Percentiles rank a stretch among this genome's conserved stretches.
These are phyloP conservation scores for Ramaria sp. DNA, from an alignment of 768 basidiomycete genomes.

Conservation along the genomic window DNA sequence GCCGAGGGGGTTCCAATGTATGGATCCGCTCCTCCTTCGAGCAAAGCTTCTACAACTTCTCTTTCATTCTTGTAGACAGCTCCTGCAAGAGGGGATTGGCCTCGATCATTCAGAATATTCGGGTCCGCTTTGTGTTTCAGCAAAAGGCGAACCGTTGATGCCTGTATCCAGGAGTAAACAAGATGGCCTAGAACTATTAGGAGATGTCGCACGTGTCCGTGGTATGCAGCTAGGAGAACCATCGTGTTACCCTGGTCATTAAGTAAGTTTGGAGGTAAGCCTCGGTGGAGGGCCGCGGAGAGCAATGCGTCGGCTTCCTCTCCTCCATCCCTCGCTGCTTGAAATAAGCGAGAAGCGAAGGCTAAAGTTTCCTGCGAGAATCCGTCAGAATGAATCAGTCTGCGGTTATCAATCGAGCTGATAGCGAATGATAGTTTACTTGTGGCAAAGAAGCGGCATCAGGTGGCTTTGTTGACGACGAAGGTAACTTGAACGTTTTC, in stretches of 20 bases:
- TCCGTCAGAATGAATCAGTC: too few relatives aligned
- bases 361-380: constrained; percentile 28
- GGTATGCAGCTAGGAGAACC: constrained; percentile 68
- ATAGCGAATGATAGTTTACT: not conserved
- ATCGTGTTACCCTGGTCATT: constrained; percentile 72
- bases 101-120: constrained; percentile 57
- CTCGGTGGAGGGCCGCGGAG: constrained; percentile 50
- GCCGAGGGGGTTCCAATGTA: constrained; percentile 56
- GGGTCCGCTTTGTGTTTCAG: constrained; percentile 50
- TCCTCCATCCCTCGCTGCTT: constrained; percentile 57
- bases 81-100: constrained; percentile 65
- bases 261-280: constrained; percentile 61
- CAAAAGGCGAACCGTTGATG: constrained; percentile 39
- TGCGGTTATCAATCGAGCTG: not conserved
- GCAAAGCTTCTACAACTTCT: constrained; percentile 47
- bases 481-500: not conserved
- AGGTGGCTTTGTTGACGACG: not conserved
- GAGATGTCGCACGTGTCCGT: constrained; percentile 34
- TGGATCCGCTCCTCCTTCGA: constrained; percentile 46
- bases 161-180: constrained; percentile 1
- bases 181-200: not conserved
- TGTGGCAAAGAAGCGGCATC: constrained; percentile 1
- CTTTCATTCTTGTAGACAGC: constrained; percentile 67
- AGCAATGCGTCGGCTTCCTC: constrained; percentile 27
- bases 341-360: constrained; percentile 62